These are phyloP conservation scores for Starmerella cellae DNA, from an alignment of 805 yeast genomes.

Conservation along the genomic window DNA sequence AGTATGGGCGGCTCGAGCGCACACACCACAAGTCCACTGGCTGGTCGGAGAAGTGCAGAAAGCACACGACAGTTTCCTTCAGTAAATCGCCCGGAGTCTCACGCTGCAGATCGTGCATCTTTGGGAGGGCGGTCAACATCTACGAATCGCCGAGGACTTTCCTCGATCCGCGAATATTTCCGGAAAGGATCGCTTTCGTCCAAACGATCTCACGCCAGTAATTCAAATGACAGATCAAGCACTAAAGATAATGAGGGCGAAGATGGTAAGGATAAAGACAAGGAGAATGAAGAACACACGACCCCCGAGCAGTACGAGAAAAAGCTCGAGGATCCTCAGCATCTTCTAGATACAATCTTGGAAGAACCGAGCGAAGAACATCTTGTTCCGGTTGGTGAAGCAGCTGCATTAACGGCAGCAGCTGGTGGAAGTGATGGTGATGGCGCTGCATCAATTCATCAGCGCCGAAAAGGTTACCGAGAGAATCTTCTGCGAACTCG, in stretches of 20 bases:
- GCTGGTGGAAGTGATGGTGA: neutral
- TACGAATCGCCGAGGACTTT: neutral
- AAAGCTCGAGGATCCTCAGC: constrained; percentile 16
- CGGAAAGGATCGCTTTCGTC: constrained; percentile 1
- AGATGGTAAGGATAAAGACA: neutral
- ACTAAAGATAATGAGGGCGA: neutral
- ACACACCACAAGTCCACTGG: neutral
- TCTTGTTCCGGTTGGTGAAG: constrained; percentile 18
- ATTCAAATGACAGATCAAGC: neutral
- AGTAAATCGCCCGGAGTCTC: neutral
- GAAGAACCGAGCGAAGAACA: constrained; percentile 19
- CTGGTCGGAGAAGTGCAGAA: neutral
- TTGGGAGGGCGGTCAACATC: neutral
- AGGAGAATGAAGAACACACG: constrained; percentile 1
- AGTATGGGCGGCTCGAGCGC: neutral
- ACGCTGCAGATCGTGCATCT: constrained; percentile 2
- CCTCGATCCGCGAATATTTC: neutral
- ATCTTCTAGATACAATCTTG: constrained; percentile 17
- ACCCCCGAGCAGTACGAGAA: constrained; percentile 8
- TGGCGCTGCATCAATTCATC: neutral
- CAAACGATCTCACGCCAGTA: neutral
- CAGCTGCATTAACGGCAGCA: constrained; percentile 13
- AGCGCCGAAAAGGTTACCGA: constrained; percentile 15
- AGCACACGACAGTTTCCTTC: neutral
- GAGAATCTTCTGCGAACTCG: constrained; percentile 19